These are phyloP conservation scores for Pholiota molesta DNA, from an alignment of 768 basidiomycete genomes.

Conservation along the genomic window DNA sequence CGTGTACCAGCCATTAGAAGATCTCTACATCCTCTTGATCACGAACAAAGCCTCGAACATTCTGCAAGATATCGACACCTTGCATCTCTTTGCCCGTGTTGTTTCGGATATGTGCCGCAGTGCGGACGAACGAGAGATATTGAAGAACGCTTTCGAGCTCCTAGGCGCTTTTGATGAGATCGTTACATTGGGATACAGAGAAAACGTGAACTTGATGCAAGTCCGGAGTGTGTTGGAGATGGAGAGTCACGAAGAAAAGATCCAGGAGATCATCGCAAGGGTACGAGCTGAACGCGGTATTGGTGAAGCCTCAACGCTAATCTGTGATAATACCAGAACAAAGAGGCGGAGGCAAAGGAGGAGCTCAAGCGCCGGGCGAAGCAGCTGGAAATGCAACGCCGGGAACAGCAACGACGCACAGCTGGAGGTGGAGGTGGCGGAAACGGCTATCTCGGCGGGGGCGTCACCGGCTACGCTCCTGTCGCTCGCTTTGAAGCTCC, in stretches of 20 bases:
- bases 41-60: constrained; percentile 99
- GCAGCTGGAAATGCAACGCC: constrained; percentile 95
- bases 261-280: constrained; percentile 96
- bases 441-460: constrained; percentile 66
- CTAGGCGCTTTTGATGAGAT: constrained; percentile 97
- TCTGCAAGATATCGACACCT: constrained; percentile 95
- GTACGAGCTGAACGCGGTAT: constrained; percentile 50
- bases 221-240: constrained; percentile 81
- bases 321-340: constrained; percentile 63
- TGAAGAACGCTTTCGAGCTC: constrained; percentile 90
- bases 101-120: constrained; percentile 90
- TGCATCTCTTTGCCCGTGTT: constrained; percentile 91
- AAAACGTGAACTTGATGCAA: constrained; percentile 78
- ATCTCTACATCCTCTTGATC: constrained; percentile 95
- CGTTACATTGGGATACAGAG: constrained; percentile 85
- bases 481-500: constrained; percentile 74
- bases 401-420: constrained; percentile 87
- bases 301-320: background rate
- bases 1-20: constrained; percentile 95
- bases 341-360: constrained; percentile 99
- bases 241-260: constrained; percentile 93
- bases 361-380: constrained; percentile 97
- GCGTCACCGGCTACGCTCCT: constrained; percentile 69
- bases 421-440: constrained; percentile 47
- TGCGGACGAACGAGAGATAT: constrained; percentile 88